These are phyloP conservation scores for Venturia effusa DNA, from an alignment of 2,329 filamentous ascomycete species.

Conservation along the genomic window DNA sequence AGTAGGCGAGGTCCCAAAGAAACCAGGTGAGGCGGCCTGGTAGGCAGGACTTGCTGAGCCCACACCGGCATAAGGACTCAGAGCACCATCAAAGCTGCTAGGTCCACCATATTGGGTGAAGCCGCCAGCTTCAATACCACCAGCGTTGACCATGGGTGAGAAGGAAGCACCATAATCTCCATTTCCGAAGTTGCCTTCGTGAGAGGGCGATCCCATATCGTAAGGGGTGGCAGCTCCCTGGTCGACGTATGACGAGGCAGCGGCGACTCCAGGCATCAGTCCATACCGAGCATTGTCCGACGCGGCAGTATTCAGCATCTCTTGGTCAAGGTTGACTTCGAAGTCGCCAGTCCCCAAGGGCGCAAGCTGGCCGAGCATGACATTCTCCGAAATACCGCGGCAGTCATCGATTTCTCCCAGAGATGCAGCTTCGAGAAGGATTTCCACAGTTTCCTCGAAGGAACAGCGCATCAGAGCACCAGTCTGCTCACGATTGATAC, in stretches of 20 bases:
- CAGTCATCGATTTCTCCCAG: slow-evolving; percentile 96
- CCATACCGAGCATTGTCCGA: slow-evolving; percentile 80
- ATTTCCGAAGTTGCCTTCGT: slow-evolving; percentile 53
- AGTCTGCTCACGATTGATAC: slow-evolving; percentile 96
- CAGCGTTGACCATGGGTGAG: slow-evolving; percentile 66
- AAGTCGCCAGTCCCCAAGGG: slow-evolving; percentile 96
- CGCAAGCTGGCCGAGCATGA: slow-evolving; percentile 95
- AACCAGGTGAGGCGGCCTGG: slow-evolving; percentile 58
- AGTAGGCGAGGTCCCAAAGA: slow-evolving; percentile 63
- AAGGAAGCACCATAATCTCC: slow-evolving; percentile 48
- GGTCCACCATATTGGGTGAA: slow-evolving; percentile 58
- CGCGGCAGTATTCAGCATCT: slow-evolving; percentile 91
- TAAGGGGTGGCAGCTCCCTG: slow-evolving; percentile 91
- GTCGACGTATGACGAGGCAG: slow-evolving; percentile 59
- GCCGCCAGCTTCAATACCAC: slow-evolving; percentile 45
- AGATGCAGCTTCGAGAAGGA: slow-evolving; percentile 88
- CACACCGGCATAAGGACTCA: slow-evolving; percentile 56
- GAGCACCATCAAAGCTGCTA: slow-evolving; percentile 47
- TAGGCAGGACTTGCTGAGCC: slow-evolving; percentile 54
- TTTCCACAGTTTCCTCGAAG: slow-evolving; percentile 98
- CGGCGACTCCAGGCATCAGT: slow-evolving; percentile 67
- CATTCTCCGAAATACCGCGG: slow-evolving; percentile 94
- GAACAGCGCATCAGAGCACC: slow-evolving; percentile 98
- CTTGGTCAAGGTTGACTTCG: slow-evolving; percentile 83
- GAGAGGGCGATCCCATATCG: slow-evolving; percentile 57